Base-by-base conservation (phyloP, 495 filamentous ascomycete genomes). In the Penicillium fimorum region DNA sequence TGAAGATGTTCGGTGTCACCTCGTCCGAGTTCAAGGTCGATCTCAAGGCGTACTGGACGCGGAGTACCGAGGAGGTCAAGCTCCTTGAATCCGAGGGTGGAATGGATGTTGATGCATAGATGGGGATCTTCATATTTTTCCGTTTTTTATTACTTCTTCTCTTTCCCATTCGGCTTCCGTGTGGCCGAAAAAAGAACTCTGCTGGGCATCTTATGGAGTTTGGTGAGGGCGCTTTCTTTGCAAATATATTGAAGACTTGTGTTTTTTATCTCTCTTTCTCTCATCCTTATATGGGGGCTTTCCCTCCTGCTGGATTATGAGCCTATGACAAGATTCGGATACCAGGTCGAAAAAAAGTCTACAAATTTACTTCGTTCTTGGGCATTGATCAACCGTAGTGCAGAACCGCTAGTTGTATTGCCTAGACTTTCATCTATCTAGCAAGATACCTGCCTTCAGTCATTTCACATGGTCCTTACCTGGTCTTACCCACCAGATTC, bases 1-100 rank as follows among this genome's bases (percentile, higher is more conserved):
- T 98, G 72, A 98, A 98, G 84, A 80, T 96, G 68, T 97, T 98
- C 76, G 89, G 91, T 50, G 81, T 95, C 24, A 86, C 85, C 37
- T 87, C 90, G 70, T 86, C 91, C 54, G 93, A 97, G 77, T 98
- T 98, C 75, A 82, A 77, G 60, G 84, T 98, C 22, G 72, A 82
- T 59, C 69, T 96, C 53, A 76, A 89, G 70, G 92, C 91, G 60
- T 77, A 69, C 55, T 83, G 78, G 78, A 70, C 65, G 4, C 64
- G 72, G 55, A 66, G 66, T 43, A 72, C 65, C 11, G 73, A 70
- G 13, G 66, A 78, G 59, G 68, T 81, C 10, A 72, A 70, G 59
- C 66, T 77, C 24, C 49, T 77, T 50, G 71, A 75, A 59, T 63
- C 59, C n/a, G 59, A 69, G 54, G 68, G 61, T 35, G 70, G 58